Evolutionary conservation across 139 green algal species (phyloP).

Genomic region (Coccomyxa sp.): DNA sequence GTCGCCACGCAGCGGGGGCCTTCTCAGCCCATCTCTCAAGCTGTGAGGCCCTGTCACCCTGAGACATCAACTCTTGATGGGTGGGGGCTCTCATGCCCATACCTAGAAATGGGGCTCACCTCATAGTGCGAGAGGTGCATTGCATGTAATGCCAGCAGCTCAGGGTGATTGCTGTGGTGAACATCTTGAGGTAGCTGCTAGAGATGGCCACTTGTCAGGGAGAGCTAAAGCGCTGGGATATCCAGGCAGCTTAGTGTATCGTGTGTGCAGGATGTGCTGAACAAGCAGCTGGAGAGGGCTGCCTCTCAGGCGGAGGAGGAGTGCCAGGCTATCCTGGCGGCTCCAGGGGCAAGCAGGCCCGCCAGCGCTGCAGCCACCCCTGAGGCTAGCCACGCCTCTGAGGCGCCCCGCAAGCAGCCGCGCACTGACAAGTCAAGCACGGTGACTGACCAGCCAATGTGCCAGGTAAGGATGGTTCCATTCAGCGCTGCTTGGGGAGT

Average conservation of each 20-base stretch:
- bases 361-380: too few relatives aligned
- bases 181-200: background rate
- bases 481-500: too few relatives aligned
- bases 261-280: background rate
- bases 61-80: background rate
- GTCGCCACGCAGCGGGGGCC: background rate
- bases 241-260: background rate
- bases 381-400: background rate
- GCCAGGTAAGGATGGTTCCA: too few relatives aligned
- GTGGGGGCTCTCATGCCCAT: background rate
- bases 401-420: background rate
- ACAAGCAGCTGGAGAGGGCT: background rate
- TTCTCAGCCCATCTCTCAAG: background rate
- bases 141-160: too few relatives aligned
- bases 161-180: background rate
- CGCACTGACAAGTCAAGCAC: background rate
- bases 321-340: background rate
- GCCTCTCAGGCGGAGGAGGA: background rate
- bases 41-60: background rate
- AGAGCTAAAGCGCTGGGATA: background rate
- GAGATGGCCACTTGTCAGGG: background rate
- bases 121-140: too few relatives aligned
- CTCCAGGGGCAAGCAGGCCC: background rate
- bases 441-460: background rate
- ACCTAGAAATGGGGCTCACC: background rate